phyloP scores from a whole-genome alignment of 2,329 filamentous ascomycete genomes.

The Claviceps cyperi region DNA sequence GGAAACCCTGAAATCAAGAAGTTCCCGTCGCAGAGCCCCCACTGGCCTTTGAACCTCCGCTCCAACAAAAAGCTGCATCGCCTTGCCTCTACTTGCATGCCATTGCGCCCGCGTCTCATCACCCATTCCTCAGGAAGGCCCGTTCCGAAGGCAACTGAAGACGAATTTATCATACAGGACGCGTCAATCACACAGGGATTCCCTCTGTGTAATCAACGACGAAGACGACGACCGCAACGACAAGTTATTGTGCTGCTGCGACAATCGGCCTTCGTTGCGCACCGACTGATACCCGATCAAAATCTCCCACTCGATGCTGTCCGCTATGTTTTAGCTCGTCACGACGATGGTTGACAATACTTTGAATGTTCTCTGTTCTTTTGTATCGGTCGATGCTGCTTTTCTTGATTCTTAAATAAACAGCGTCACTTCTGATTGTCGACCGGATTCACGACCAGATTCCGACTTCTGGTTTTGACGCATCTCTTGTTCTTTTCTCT shows the following conservation, averaged over 20 bases:
- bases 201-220: background rate
- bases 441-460: slow-evolving; percentile 5
- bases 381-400: slow-evolving; percentile 39
- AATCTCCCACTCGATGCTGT: slow-evolving; percentile 1
- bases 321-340: slow-evolving; percentile 20
- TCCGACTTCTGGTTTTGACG: slow-evolving; percentile 4
- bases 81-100: background rate
- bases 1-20: background rate
- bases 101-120: slow-evolving; percentile 3
- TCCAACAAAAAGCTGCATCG: slow-evolving; percentile 4
- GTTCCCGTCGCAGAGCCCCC: slow-evolving; percentile 1
- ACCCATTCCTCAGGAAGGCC: background rate
- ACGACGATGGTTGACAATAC: slow-evolving; percentile 43
- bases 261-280: slow-evolving; percentile 1
- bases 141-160: background rate
- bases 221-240: background rate
- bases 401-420: slow-evolving; percentile 21
- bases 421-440: slow-evolving; percentile 18
- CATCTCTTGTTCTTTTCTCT: background rate
- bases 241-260: slow-evolving; percentile 3
- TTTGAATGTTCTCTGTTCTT: slow-evolving; percentile 32
- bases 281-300: slow-evolving; percentile 1
- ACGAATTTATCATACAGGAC: too few relatives aligned
- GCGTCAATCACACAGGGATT: background rate
- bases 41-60: slow-evolving; percentile 3